Evolutionary conservation across 257 asterid species (phyloP).

Genomic region (Scutellaria galericulata): DNA sequence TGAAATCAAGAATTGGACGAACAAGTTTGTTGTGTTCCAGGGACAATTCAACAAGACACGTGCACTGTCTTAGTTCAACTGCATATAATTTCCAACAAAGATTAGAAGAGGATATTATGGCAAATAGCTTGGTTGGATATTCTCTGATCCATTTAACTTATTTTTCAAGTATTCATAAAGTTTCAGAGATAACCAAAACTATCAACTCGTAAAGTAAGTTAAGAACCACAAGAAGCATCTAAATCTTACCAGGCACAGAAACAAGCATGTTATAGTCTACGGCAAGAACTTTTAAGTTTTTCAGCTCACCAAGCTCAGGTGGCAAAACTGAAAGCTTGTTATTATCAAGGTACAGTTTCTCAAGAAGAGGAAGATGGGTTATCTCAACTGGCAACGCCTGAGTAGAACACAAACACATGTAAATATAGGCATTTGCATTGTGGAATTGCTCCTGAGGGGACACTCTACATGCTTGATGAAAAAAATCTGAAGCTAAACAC

Average conservation of each 20-base stretch:
- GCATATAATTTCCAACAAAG: slow-evolving; percentile 44
- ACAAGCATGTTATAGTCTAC: slow-evolving; percentile 85
- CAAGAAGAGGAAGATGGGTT: slow-evolving; percentile 86
- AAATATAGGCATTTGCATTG: slow-evolving; percentile 27
- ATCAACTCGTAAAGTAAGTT: slow-evolving; percentile 23
- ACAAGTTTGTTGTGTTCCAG: slow-evolving; percentile 99
- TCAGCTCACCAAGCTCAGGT: slow-evolving; percentile 91
- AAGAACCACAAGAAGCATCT: slow-evolving; percentile 20
- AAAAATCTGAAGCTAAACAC: slow-evolving; percentile 23
- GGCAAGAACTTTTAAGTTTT: slow-evolving; percentile 87
- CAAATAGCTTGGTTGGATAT: slow-evolving; percentile 13
- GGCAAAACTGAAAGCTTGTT: slow-evolving; percentile 91
- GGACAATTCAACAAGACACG: slow-evolving; percentile 88
- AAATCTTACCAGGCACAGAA: slow-evolving; percentile 89
- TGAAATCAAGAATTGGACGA: slow-evolving; percentile 98
- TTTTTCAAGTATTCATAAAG: slow-evolving; percentile 19
- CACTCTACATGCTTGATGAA: slow-evolving; percentile 25
- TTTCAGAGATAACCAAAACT: slow-evolving; percentile 19
- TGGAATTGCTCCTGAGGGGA: slow-evolving; percentile 25
- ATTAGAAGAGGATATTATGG: slow-evolving; percentile 38
- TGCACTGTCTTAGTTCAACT: slow-evolving; percentile 89
- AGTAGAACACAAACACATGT: slow-evolving; percentile 35
- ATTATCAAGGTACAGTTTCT: slow-evolving; percentile 89
- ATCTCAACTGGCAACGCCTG: slow-evolving; percentile 93
- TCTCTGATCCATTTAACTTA: slow-evolving; percentile 14